phyloP scores from a whole-genome alignment of 225 moss, liverwort and hornwort genomes.

The Pseudoscleropodium purum region DNA sequence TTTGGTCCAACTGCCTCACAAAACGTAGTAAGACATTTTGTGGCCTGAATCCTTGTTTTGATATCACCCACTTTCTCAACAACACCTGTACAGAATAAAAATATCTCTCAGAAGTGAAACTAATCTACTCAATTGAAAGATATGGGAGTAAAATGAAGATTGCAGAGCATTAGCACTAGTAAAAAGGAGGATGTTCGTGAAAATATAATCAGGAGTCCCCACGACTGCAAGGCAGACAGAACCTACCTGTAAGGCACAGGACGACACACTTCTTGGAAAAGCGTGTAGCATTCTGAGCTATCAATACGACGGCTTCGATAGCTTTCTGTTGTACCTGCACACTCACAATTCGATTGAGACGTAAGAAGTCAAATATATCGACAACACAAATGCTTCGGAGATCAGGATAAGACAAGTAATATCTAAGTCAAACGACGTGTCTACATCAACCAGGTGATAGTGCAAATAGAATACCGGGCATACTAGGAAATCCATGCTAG shows the following conservation, averaged over 20 bases:
- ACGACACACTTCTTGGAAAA: slow-evolving; percentile 91
- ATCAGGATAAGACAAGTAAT: neutral
- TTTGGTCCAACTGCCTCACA: slow-evolving; percentile 92
- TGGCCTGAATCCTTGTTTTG: slow-evolving; percentile 77
- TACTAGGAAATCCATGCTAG: neutral
- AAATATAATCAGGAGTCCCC: neutral
- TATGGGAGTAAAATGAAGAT: neutral
- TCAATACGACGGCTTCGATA: slow-evolving; percentile 65
- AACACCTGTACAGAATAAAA: slow-evolving; percentile 35
- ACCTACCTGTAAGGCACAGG: slow-evolving; percentile 58
- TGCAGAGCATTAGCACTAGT: neutral
- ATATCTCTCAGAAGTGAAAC: neutral
- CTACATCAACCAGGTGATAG: neutral
- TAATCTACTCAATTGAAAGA: neutral
- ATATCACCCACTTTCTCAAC: slow-evolving; percentile 86
- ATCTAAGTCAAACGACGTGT: neutral
- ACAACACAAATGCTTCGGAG: neutral
- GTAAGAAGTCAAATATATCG: neutral
- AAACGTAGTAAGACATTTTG: slow-evolving; percentile 79
- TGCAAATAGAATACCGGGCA: neutral
- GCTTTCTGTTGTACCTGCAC: slow-evolving; percentile 80
- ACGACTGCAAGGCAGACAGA: neutral
- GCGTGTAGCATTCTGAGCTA: slow-evolving; percentile 50
- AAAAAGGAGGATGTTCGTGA: neutral
- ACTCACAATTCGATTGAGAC: neutral